Percentiles rank a stretch among this genome's conserved stretches.
Conservation (phyloP, 768 basidiomycete species). For the Porpolomopsis calyptriformis region DNA sequence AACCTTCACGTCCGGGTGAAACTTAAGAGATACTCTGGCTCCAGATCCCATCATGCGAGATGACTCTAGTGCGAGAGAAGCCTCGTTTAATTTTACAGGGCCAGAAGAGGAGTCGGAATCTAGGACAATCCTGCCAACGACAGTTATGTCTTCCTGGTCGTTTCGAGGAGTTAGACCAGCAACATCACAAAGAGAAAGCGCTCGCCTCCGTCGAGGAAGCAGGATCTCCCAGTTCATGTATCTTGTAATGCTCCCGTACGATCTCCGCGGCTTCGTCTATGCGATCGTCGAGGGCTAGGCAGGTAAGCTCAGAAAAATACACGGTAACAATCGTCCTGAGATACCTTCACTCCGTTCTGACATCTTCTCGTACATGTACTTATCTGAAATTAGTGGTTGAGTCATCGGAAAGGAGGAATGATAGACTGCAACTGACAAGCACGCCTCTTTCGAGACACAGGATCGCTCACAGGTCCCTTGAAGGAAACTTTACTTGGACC, state of each 20-base stretch:
- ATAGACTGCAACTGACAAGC: slow-evolving; percentile 38
- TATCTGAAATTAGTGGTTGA: slow-evolving; percentile 34
- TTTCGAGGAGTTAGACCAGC: slow-evolving; percentile 1
- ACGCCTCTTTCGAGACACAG: slow-evolving; percentile 32
- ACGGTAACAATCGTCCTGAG: slow-evolving; percentile 5
- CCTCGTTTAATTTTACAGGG: slow-evolving; percentile 58
- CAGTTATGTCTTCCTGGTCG: slow-evolving; percentile 47
- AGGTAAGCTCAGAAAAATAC: neutral
- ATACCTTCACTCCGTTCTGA: slow-evolving; percentile 75
- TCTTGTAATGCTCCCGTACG: slow-evolving; percentile 56
- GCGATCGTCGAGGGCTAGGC: slow-evolving; percentile 65
- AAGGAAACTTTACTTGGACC: slow-evolving; percentile 25
- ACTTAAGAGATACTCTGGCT: slow-evolving; percentile 58
- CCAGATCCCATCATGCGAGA: slow-evolving; percentile 66
- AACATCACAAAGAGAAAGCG: slow-evolving; percentile 3
- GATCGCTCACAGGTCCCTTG: slow-evolving; percentile 29
- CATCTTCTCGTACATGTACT: slow-evolving; percentile 93
- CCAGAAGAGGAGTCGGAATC: slow-evolving; percentile 50
- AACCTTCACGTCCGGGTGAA: slow-evolving; percentile 56
- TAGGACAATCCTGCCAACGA: slow-evolving; percentile 64
- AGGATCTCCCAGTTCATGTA: slow-evolving; percentile 73
- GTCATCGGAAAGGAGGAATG: neutral
- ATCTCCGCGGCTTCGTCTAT: slow-evolving; percentile 81
- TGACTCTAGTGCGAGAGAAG: slow-evolving; percentile 68
- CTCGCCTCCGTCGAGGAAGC: slow-evolving; percentile 33